A percentile compares a stretch with the other conserved stretches of the same genome.
phyloP scores from a whole-genome alignment of 345 rosid species.

The Arabidopsis thaliana region TAIR10.1 NC_003074.8:5787501-5788000 shows the following conservation, averaged over 20 bases:
- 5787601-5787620: slow-evolving; percentile 99
- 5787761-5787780: slow-evolving; percentile 41
- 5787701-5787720: slow-evolving; percentile 34
- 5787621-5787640: slow-evolving; percentile 99
- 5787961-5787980: slow-evolving; percentile 86
- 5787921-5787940: slow-evolving; percentile 11
- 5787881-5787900: slow-evolving; percentile 25
- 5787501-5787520: slow-evolving; percentile 3
- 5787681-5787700: slow-evolving; percentile 71
- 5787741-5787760: neutral
- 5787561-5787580: slow-evolving; percentile 3
- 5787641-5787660: slow-evolving; percentile 88
- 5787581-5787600: slow-evolving; percentile 92
- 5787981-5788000: slow-evolving; percentile 90
- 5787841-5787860: slow-evolving; percentile 94
- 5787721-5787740: neutral
- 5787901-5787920: neutral
- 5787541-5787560: slow-evolving; percentile 2
- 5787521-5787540: slow-evolving; percentile 2
- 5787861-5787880: slow-evolving; percentile 71
- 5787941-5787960: slow-evolving; percentile 73
- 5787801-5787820: slow-evolving; percentile 99
- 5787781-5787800: slow-evolving; percentile 87
- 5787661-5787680: slow-evolving; percentile 90
- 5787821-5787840: slow-evolving; percentile 98